Base-by-base conservation (phyloP, 2,329 filamentous ascomycete genomes). In the Leptosphaerulina australis region DNA sequence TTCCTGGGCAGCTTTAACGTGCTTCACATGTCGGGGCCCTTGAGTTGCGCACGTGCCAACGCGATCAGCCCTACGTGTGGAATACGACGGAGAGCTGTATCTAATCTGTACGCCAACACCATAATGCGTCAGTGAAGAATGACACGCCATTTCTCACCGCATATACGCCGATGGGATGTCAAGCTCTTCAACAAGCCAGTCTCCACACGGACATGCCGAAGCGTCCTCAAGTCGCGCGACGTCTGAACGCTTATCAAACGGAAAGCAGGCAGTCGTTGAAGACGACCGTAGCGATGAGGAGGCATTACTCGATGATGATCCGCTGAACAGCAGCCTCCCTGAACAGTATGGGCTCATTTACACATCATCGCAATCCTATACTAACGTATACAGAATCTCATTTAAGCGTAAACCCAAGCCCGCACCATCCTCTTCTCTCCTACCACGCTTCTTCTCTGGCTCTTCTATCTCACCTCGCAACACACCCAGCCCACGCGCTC, bases 351-450 rank as follows among this genome's bases (percentile, higher is more conserved):
- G 22, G 38, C 24, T 9, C 9, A 29, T 11, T 3, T 0, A 21
- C n/a, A 11, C 7, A 10, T 17, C 6, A 2, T 3, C n/a, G n/a
- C 1, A 10, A 2, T 5, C 15, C 12, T 9, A 20, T 17, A 37
- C 50, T 54, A 22, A 59, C n/a, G 30, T 1, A 5, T 22, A 5
- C 33, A 78, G 76, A 21, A 74, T 88, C 44, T 88, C 87, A 25
- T 91, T 90, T 76, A 90, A 90, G 76, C 85, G 88, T 66, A 87
- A 83, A 57, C 81, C 83, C 60, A 87, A 79, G 53, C 59, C 66
- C 76, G 47, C 60, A 14, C 56, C 67, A 3, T 53, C 70, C 3
- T 56, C 71, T 4, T 69, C 73, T 21, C 72, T 79, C 58, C 66
- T 80, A 48, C 72, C 73, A 38, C 64, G 74, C 47, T 77, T 79